Evolutionary conservation across 495 filamentous ascomycete species (phyloP).

Genomic region (Neurospora sp.): DNA sequence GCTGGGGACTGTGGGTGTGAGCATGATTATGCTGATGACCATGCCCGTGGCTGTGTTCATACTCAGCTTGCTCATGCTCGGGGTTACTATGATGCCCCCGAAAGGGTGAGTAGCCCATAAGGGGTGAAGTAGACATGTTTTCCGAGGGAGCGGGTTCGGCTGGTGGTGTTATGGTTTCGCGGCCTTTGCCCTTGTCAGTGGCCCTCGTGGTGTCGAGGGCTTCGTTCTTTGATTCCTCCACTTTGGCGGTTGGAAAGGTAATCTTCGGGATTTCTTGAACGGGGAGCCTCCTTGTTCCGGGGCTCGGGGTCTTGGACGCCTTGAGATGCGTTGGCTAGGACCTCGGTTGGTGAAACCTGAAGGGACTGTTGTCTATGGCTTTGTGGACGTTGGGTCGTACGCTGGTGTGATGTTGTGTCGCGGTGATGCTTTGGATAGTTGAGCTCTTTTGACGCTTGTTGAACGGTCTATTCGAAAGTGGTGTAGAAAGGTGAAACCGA

Average conservation of each 20-base stretch:
- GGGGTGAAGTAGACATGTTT: not conserved
- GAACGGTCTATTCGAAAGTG: not conserved
- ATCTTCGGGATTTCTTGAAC: not conserved
- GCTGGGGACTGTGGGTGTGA: slow-evolving; percentile 26
- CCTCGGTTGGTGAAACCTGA: not conserved
- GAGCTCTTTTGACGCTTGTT: not conserved
- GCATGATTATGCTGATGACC: slow-evolving; percentile 7
- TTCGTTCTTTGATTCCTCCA: not conserved
- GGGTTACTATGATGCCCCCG: not conserved
- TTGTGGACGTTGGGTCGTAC: not conserved
- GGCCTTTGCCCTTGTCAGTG: not conserved
- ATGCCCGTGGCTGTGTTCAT: not conserved
- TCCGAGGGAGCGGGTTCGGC: not conserved
- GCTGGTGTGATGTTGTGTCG: not conserved
- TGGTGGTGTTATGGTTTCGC: not conserved
- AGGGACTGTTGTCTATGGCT: not conserved
- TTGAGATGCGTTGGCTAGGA: not conserved
- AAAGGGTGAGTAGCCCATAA: not conserved
- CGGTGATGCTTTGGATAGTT: not conserved
- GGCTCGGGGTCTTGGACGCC: not conserved
- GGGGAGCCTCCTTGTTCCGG: not conserved
- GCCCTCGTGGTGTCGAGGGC: not conserved
- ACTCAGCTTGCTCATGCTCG: not conserved
- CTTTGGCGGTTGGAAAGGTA: not conserved
- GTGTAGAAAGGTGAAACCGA: not conserved